Conservation (phyloP, 495 filamentous ascomycete genomes). For the Entonaema liquescens region DNA sequence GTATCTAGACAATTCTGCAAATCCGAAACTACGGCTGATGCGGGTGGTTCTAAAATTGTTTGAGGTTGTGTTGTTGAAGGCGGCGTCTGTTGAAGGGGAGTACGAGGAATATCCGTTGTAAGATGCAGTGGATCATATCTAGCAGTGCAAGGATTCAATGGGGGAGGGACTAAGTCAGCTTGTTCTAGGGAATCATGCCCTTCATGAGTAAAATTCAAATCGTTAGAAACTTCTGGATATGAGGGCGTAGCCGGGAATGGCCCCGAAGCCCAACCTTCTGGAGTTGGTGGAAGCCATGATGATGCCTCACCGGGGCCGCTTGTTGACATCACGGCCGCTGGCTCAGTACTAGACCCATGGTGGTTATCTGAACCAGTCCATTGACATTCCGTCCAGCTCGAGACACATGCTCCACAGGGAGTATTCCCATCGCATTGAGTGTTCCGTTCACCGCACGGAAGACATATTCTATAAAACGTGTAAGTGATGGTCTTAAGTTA, state of each 20-base stretch:
- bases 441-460: conserved; percentile 39
- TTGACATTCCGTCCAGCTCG: conserved; percentile 27
- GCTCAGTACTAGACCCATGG: conserved; percentile 12
- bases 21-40: not conserved
- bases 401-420: conserved; percentile 40
- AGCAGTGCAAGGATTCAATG: not conserved
- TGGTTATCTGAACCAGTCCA: conserved; percentile 13
- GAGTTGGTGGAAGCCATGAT: conserved; percentile 28
- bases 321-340: conserved; percentile 4
- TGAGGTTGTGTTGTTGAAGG: conserved; percentile 3
- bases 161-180: not conserved
- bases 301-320: not conserved
- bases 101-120: not conserved
- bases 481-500: conserved; percentile 5
- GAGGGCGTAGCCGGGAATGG: conserved; percentile 8
- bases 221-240: not conserved
- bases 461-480: conserved; percentile 33
- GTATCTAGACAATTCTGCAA: conserved; percentile 19
- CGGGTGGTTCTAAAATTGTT: not conserved
- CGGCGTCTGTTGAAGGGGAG: conserved; percentile 1
- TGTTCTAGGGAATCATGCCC: not conserved
- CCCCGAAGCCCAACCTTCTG: conserved; percentile 17
- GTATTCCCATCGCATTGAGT: conserved; percentile 39
- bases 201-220: conserved; percentile 8
- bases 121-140: conserved; percentile 1